phyloP scores from a whole-genome alignment of 306 rosid species.

The Sicyos edulis region DNA sequence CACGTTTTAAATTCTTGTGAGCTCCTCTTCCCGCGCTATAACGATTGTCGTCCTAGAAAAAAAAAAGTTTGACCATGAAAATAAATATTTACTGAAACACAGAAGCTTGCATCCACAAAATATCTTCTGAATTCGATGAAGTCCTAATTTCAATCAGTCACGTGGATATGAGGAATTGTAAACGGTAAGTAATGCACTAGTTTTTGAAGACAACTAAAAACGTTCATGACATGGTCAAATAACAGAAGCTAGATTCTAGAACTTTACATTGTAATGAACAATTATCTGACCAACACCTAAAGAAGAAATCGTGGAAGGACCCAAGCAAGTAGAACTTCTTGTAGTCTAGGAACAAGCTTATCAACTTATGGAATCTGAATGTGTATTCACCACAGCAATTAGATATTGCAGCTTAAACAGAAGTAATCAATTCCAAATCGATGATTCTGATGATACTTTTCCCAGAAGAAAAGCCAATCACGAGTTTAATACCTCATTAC shows the following conservation, averaged over 20 bases:
- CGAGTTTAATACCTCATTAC: no score
- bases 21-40: constrained; percentile 89
- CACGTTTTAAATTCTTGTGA: constrained; percentile 84
- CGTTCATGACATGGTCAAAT: background rate
- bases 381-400: no score
- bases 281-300: no score
- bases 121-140: background rate
- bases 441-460: no score
- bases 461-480: no score
- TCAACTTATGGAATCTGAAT: no score
- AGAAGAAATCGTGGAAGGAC: no score
- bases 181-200: background rate
- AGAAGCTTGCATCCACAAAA: constrained; percentile 14
- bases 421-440: no score
- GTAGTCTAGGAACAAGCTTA: no score
- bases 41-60: constrained; percentile 73
- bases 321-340: no score
- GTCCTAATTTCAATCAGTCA: background rate
- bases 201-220: background rate
- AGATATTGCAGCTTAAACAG: no score
- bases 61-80: constrained; percentile 7
- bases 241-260: background rate
- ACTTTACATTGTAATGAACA: background rate
- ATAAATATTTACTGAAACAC: background rate
- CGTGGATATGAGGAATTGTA: background rate